Evolutionary conservation across 352 stramenopile species (phyloP), one percentile per base, ranked within the genome.

Genomic region (Elongisporangium senticosum): DNA sequence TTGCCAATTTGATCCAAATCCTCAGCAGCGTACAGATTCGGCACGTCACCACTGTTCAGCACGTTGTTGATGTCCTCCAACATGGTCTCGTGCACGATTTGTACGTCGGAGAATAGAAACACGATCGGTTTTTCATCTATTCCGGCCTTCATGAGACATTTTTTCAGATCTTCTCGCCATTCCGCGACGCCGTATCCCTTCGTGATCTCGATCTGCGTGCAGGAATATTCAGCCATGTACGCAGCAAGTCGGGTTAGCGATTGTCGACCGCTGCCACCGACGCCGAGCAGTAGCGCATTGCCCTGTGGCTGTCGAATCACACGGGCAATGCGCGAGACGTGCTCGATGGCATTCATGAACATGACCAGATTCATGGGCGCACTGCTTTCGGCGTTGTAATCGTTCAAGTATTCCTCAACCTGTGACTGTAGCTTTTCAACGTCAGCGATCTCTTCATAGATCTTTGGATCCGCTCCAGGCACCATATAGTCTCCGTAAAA

Each of bases 61-160:
- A 98, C 80, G 22, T 89, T 89, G 60, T 98, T 98, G 28, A 98
- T 76, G 67, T 98, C 94, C 74, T 98, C 94, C 1, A 98, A 74
- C 90, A 98, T 98, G 1, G 88, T 94, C 64, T 98, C 94, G 51
- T 97, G 93, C 10, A 98, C 89, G 22, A 98, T 95, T 68, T 98
- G 92, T 1, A 96, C 91, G 55, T 98, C 94, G 0, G 87, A 97
- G 60, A 98, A 98, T 6, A 98, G 72, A 54, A 98, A 98, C 1
- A 97, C 87, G 15, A 98, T 83, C 0, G 78, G 87, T 11, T 83
- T 95, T 54, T 98, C 85, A 24, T 98, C 91, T 0, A 98, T 74
- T 23, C 94, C 94, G 20, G 92, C 94, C 26, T 91, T 68, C 37
- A 98, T 64, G 7, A 97, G 60, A 53, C 84, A 93, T 59, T 89